Evolutionary conservation across 2,329 filamentous ascomycete species (phyloP).

Genomic region (Calonectria henricotiae): DNA sequence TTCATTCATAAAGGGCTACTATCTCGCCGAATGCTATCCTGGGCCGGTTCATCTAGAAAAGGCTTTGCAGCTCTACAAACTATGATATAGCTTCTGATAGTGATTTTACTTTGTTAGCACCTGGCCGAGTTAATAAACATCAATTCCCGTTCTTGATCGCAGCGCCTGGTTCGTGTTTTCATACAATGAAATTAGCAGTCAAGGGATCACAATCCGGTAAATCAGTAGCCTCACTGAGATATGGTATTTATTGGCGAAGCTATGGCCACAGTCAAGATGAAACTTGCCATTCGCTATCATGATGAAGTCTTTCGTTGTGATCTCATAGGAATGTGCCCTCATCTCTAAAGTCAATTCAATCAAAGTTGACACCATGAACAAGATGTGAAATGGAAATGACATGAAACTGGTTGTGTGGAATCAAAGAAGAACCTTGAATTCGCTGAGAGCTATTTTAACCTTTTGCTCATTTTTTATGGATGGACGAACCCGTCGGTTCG

Average conservation of each 20-base stretch:
- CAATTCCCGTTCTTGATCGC: background rate
- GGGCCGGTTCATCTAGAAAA: background rate
- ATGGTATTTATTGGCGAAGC: no score
- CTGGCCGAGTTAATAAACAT: background rate
- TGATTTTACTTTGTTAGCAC: background rate
- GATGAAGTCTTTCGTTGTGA: background rate
- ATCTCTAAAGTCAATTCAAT: background rate
- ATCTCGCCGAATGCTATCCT: background rate
- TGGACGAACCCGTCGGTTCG: slow-evolving; percentile 11
- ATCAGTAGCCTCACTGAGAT: no score
- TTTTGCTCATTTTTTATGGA: background rate
- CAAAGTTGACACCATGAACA: background rate
- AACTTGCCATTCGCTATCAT: background rate
- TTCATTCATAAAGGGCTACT: background rate
- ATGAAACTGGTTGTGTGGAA: no score
- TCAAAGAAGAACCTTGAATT: background rate
- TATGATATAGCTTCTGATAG: background rate
- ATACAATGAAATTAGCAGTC: no score
- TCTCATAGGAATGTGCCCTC: background rate
- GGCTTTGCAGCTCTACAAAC: background rate
- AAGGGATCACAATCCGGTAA: no score
- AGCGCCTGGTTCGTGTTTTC: background rate
- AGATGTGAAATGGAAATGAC: no score
- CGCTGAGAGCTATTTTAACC: background rate
- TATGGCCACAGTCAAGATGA: no score